phyloP scores from a whole-genome alignment of 225 moss, liverwort and hornwort species.

The Neckera pumila region DNA sequence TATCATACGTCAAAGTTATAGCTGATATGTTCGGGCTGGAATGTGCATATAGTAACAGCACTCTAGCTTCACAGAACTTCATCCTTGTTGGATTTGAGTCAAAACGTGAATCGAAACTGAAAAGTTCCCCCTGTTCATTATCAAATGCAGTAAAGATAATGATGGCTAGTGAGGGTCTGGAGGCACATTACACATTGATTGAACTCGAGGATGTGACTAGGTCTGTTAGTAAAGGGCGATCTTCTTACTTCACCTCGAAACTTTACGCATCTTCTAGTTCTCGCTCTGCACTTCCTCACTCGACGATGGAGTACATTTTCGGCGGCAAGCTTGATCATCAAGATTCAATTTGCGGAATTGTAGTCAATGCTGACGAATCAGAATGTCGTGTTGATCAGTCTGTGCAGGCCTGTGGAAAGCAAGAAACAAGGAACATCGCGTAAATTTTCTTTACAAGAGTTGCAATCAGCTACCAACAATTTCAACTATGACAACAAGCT shows the following conservation, averaged over 20 bases:
- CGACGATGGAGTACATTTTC: not conserved
- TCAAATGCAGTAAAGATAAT: not conserved
- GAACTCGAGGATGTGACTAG: not conserved
- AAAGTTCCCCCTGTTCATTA: not conserved
- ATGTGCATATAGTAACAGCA: not conserved
- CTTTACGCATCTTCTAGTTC: not conserved
- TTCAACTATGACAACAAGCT: conserved; percentile 98
- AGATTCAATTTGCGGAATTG: not conserved
- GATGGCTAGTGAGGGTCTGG: not conserved
- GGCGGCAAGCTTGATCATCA: not conserved
- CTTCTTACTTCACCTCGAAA: not conserved
- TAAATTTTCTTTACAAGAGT: conserved; percentile 78
- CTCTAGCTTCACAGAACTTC: not conserved
- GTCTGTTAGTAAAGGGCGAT: not conserved
- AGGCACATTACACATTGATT: not conserved
- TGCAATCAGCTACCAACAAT: conserved; percentile 97
- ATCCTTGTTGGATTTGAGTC: not conserved
- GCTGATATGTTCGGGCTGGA: not conserved
- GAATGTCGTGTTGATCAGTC: not conserved
- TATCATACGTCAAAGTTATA: not conserved
- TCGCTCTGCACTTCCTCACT: not conserved
- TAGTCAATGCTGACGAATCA: not conserved
- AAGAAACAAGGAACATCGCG: conserved; percentile 76
- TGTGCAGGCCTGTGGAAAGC: conserved; percentile 50
- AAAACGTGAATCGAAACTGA: not conserved